Base-by-base conservation (phyloP, 2,329 filamentous ascomycete genomes). In the Orbilia ellipsospora region DNA sequence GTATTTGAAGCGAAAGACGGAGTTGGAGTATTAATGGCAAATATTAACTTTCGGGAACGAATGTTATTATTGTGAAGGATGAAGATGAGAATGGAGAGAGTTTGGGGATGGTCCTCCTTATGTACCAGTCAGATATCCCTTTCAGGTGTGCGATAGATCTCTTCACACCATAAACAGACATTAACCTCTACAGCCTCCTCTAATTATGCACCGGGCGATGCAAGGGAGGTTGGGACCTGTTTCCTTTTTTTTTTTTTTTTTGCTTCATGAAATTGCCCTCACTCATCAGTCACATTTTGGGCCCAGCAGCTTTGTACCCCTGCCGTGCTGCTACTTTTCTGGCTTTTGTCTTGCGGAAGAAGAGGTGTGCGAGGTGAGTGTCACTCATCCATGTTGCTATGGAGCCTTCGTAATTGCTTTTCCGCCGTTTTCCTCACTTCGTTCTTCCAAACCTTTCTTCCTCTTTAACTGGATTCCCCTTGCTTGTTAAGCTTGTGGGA, bases 1-100 rank as follows among this genome's bases (percentile, higher is more conserved):
- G 44, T 74, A 68, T 67, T 51, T 74, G 57, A 74, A 74, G 70
- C 70, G 70, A 74, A 74, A 74, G 70, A 74, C 70, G 70, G 63
- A 74, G 70, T 74, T 74, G 70, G 70, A 73, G 28, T 63, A 74
- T 74, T 74, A 68, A 74, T 61, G 54, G 55, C 36, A 36, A 36
- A 62, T 51, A 63, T 45, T 73, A 67, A 73, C 63, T 68, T 74
- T 74, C 70, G 62, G 63, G 70, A 74, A 74, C 70, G 70, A 74
- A 74, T 74, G 70, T 68, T 74, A 59, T 42, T 56, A 54, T 74
- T 67, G 70, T 52, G 70, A 74, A 74, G 70, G 70, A 74, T 68
- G 70, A 63, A 63, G 70, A 68, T 59, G 63, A 68, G 55, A 63
- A 55, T 23, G 57, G 62, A 63, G 44, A 18, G 18, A 62, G 26